Evolutionary conservation across 345 rosid genomes (phyloP), one percentile per base, ranked within the genome.

Genomic region (Salix dunnii): DNA sequence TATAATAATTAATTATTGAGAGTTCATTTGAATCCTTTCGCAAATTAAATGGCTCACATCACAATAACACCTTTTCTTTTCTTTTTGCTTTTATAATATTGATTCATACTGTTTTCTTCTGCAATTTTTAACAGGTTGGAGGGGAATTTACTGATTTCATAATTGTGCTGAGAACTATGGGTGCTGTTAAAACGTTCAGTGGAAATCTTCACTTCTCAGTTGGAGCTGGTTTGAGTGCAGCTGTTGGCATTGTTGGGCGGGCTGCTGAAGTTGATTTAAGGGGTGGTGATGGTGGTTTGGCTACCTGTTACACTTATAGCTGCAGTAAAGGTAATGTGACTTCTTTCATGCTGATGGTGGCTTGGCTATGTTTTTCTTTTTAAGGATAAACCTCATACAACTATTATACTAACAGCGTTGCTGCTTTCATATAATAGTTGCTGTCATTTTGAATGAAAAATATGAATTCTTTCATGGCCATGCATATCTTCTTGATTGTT

Each of bases 211-310:
- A 96, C 82, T 68, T 96, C 66, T 91, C 96, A 4, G 20, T 96
- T 58, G 95, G 99, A 75, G 99, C 97, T 82, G 98, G 97, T 82
- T 70, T 92, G 86, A 96, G 97, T 77, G 99, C 95, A 20, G 99
- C 99, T 23, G 92, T 85, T 74, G 97, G 94, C 73, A 84, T 64
- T 28, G 67, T 90, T 73, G 98, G 99, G 74, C 87, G 98, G 74
- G 88, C 96, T 76, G 89, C 79, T 81, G 99, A 91, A 86, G 99
- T 96, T 61, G 97, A 85, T 83, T 74, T 96, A 28, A 88, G 97
- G 74, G 99, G 94, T 79, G 98, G 99, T 71, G 92, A 89, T 75
- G 94, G 94, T 76, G 99, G 99, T 82, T 93, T 77, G 88, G 93
- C 94, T 51, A 92, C 97, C 74, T 92, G 96, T 82, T 96, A 96